These are phyloP conservation scores for Peronospora belbahrii DNA, from an alignment of 352 stramenopile genomes.

Conservation along the genomic window DNA sequence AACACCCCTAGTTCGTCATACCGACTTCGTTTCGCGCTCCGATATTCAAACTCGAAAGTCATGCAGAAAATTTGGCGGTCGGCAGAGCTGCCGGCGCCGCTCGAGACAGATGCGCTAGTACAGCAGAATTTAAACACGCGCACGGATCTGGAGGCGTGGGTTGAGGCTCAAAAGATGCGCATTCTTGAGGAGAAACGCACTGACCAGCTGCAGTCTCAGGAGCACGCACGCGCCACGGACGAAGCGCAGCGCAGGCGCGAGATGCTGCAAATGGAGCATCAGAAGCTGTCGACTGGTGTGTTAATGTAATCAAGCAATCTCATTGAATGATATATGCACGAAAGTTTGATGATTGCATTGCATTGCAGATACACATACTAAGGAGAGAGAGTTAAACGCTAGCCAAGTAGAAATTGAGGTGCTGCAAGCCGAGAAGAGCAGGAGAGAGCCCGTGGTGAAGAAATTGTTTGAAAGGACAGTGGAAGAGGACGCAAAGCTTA, in stretches of 20 bases:
- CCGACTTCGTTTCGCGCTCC: too few species aligned
- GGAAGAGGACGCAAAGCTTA: slow-evolving; percentile 48
- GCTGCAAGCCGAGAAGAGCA: slow-evolving; percentile 46
- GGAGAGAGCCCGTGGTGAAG: slow-evolving; percentile 56
- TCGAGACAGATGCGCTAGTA: slow-evolving; percentile 38
- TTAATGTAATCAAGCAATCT: not conserved
- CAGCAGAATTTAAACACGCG: slow-evolving; percentile 40
- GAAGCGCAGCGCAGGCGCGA: slow-evolving; percentile 39
- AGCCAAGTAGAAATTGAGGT: slow-evolving; percentile 67
- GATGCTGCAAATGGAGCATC: slow-evolving; percentile 35
- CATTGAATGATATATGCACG: not conserved
- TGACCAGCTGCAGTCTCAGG: slow-evolving; percentile 36
- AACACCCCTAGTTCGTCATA: too few species aligned
- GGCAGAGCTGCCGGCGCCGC: slow-evolving; percentile 13
- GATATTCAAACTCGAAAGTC: not conserved
- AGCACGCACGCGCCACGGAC: slow-evolving; percentile 29
- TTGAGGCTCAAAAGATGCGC: slow-evolving; percentile 33
- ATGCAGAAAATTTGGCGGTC: slow-evolving; percentile 24
- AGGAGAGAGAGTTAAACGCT: slow-evolving; percentile 44
- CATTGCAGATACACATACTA: slow-evolving; percentile 28
- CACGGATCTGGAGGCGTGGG: slow-evolving; percentile 36
- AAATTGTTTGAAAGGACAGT: slow-evolving; percentile 50
- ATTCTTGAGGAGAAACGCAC: slow-evolving; percentile 36
- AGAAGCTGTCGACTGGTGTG: slow-evolving; percentile 29
- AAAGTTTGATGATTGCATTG: not conserved